Conservation (phyloP, 768 basidiomycete genomes). For the Lenzites betulinus region DNA sequence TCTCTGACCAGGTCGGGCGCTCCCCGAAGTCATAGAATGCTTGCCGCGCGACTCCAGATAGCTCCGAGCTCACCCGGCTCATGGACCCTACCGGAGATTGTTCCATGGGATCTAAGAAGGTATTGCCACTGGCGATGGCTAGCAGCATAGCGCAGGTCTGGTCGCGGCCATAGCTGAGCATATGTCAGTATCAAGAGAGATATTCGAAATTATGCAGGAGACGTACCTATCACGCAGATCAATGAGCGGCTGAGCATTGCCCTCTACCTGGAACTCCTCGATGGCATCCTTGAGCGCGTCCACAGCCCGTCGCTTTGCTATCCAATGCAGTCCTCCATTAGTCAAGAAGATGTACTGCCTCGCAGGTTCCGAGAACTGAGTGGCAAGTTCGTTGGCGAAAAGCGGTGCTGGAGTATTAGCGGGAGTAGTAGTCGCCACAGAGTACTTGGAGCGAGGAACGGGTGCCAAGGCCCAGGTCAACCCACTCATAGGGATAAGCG, state of each 20-base stretch:
- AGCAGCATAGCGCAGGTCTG: conserved; percentile 93
- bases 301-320: conserved; percentile 79
- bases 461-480: conserved; percentile 82
- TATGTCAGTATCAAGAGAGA: neutral
- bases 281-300: conserved; percentile 84
- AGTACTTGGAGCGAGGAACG: conserved; percentile 39
- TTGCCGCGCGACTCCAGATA: conserved; percentile 75
- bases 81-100: conserved; percentile 48
- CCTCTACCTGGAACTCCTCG: conserved; percentile 78
- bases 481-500: conserved; percentile 76
- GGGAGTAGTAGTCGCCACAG: conserved; percentile 34
- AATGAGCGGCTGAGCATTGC: conserved; percentile 74
- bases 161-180: conserved; percentile 80
- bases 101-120: conserved; percentile 66
- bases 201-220: neutral
- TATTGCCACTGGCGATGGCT: conserved; percentile 82
- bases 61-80: conserved; percentile 57
- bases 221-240: conserved; percentile 79
- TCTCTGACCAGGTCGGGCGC: conserved; percentile 78
- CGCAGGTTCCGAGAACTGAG: conserved; percentile 74
- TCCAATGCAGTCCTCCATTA: conserved; percentile 80
- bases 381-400: conserved; percentile 76
- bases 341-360: conserved; percentile 87
- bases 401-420: conserved; percentile 48
- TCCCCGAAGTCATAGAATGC: conserved; percentile 87